Evolutionary conservation across 306 rosid genomes (phyloP).

Genomic region (Vigna trinervia): DNA sequence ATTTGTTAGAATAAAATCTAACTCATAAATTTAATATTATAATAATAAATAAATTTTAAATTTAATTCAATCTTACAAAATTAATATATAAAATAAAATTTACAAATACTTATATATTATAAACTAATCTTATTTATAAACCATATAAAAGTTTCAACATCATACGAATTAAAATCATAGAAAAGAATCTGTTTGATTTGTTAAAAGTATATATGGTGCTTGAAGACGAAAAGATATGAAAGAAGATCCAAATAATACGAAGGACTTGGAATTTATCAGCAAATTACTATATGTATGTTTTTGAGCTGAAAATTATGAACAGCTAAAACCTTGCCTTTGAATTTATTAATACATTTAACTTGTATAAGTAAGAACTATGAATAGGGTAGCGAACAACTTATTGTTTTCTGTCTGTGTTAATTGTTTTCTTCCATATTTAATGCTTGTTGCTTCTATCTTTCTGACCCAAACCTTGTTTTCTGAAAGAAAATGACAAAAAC

Average conservation of each 20-base stretch:
- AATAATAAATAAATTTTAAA: no score
- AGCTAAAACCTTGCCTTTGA: background rate
- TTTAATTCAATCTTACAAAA: no score
- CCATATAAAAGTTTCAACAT: no score
- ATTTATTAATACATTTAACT: background rate
- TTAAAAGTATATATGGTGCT: no score
- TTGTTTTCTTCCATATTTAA: background rate
- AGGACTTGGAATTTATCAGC: background rate
- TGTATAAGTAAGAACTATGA: slow-evolving; percentile 21
- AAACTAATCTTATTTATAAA: no score
- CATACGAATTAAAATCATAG: no score
- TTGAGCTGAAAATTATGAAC: background rate
- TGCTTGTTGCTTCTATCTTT: slow-evolving; percentile 16
- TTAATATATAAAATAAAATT: no score
- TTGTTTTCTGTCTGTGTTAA: background rate
- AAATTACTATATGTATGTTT: background rate
- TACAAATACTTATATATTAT: no score
- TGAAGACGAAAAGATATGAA: no score
- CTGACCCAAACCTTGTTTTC: slow-evolving; percentile 49
- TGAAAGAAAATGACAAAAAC: slow-evolving; percentile 60
- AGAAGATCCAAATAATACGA: background rate
- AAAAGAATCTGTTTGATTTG: no score
- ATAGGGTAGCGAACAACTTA: background rate
- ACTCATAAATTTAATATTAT: no score
- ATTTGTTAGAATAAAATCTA: no score